Percentiles rank a stretch among this genome's conserved stretches.
Evolutionary conservation across 352 stramenopile species (phyloP).

Genomic region (Phytopythium montanum): DNA sequence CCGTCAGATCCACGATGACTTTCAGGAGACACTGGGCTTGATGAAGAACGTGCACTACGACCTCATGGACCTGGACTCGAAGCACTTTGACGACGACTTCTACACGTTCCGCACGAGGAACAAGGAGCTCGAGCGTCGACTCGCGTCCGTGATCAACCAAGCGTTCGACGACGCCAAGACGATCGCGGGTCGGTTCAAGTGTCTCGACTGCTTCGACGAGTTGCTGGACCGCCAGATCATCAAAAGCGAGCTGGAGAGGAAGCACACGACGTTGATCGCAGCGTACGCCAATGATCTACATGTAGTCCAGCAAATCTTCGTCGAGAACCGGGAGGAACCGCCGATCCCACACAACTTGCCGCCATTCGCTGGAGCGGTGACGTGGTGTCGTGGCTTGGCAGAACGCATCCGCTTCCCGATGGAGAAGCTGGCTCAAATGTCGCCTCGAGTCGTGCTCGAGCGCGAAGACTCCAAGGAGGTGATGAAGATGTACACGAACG

Average conservation of each 20-base stretch:
- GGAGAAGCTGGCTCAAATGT: conserved; percentile 81
- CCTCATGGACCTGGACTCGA: conserved; percentile 87
- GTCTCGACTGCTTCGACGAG: conserved; percentile 90
- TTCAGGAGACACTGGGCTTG: conserved; percentile 65
- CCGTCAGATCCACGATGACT: conserved; percentile 86
- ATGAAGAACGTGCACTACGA: conserved; percentile 88
- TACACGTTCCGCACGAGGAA: conserved; percentile 88
- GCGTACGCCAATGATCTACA: conserved; percentile 82
- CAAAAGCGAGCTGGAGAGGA: conserved; percentile 88
- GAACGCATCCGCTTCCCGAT: conserved; percentile 90
- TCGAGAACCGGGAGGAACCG: conserved; percentile 83
- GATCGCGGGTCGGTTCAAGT: conserved; percentile 84
- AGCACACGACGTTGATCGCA: conserved; percentile 76
- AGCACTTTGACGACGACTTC: conserved; percentile 90
- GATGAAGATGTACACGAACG: conserved; percentile 88
- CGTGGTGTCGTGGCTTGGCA: conserved; percentile 84
- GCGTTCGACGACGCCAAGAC: conserved; percentile 92
- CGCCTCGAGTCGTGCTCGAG: conserved; percentile 76
- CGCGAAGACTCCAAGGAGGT: conserved; percentile 88
- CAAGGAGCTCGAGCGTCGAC: conserved; percentile 84
- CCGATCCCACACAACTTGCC: conserved; percentile 88
- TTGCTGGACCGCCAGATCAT: conserved; percentile 81
- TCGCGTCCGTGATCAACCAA: conserved; percentile 89
- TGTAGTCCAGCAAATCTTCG: conserved; percentile 87
- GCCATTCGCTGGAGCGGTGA: conserved; percentile 88